Conservation (phyloP, 768 basidiomycete genomes). For the Tricholoma terreum region DNA sequence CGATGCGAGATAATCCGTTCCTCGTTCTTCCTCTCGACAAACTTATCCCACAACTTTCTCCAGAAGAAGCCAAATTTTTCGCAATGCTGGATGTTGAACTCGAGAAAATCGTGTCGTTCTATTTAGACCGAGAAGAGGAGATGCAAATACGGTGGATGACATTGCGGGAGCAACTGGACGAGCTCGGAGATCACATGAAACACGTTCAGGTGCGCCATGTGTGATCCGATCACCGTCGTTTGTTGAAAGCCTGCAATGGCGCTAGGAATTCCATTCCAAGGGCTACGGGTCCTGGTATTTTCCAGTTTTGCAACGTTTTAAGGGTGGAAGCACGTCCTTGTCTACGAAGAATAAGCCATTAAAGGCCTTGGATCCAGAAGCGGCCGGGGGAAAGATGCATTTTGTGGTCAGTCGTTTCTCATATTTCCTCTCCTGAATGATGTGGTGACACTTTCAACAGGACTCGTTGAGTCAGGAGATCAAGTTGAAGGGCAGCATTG, state of each 20-base stretch:
- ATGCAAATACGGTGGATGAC: constrained; percentile 45
- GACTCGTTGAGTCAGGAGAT: background rate
- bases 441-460: background rate
- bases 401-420: background rate
- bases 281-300: background rate
- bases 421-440: background rate
- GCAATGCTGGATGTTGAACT: constrained; percentile 73
- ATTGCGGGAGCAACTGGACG: constrained; percentile 68
- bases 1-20: constrained; percentile 15
- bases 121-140: constrained; percentile 63
- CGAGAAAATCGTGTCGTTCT: constrained; percentile 85
- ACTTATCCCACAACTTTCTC: constrained; percentile 53
- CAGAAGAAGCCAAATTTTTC: constrained; percentile 71
- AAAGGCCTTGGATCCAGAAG: background rate
- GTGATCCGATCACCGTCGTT: background rate
- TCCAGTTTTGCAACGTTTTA: background rate
- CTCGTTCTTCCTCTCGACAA: constrained; percentile 39
- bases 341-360: background rate
- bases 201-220: constrained; percentile 47
- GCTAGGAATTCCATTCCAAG: background rate
- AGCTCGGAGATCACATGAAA: constrained; percentile 68
- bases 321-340: background rate
- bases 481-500: constrained; percentile 4
- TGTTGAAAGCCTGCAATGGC: background rate
- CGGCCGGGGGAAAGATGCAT: background rate